Base-by-base conservation (phyloP, 768 basidiomycete genomes). In the Mycena pura region DNA sequence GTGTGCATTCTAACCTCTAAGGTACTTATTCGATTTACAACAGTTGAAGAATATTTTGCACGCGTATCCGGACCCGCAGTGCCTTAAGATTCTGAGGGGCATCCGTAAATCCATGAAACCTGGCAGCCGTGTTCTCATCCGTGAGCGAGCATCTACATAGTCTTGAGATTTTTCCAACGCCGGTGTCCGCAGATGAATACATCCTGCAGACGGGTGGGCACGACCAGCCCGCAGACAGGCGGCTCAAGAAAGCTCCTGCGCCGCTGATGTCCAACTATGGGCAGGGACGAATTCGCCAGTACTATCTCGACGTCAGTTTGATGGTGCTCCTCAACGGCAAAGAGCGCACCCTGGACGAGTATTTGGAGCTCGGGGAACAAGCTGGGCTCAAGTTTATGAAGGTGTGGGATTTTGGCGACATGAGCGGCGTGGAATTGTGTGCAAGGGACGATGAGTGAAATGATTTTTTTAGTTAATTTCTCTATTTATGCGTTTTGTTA, bases 391-490 rank as follows among this genome's bases (percentile, higher is more conserved):
- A 46, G 40, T 61, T 65, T 34, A 25, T 61, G 39, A 56, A 48
- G 55, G 55, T 65, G 13, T 65, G 64, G 64, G 64, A 60, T 54
- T 65, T 65, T 39, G 64, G 64, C 19, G 64, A 65, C 17, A 57
- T 60, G 59, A 53, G 59, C n/a, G 64, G 64, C 6, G 64, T 65
- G 36, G 64, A 65, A 14, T 22, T 64, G 27, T 57, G 55, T 46
- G 54, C 44, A 14, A 39, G 1, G 10, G 59, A 62, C 17, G 52
- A 40, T 31, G 10, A 48, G 29, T 47, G 32, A 15, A 32, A n/a
- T n/a, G n/a, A n/a, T n/a, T n/a, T n/a, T n/a, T n/a, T n/a, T n/a
- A n/a, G n/a, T n/a, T n/a, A n/a, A n/a, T n/a, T n/a, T n/a, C n/a
- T n/a, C n/a, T n/a, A n/a, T n/a, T n/a, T n/a, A n/a, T n/a, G n/a